These are phyloP conservation scores for Castanea mollissima DNA, from an alignment of 306 rosid genomes.

Conservation along the genomic window DNA sequence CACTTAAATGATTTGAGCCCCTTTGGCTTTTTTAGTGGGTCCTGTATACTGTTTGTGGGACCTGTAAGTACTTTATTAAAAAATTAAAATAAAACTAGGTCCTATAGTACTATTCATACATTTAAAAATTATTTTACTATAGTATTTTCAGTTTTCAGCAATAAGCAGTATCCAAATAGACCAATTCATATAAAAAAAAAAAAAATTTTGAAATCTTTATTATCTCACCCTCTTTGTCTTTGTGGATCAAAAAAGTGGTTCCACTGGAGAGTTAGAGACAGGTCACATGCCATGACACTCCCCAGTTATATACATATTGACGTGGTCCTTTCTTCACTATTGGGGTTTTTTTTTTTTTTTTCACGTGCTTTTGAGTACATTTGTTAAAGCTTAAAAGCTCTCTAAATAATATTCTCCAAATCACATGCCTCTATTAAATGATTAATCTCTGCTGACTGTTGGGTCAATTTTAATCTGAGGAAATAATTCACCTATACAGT, in stretches of 20 bases:
- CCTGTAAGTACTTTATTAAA: too few relatives aligned
- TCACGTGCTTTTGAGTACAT: not conserved
- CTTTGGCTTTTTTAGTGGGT: too few relatives aligned
- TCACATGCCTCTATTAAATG: not conserved
- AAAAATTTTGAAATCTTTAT: not conserved
- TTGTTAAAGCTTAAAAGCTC: not conserved
- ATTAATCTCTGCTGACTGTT: not conserved
- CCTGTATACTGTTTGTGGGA: too few relatives aligned
- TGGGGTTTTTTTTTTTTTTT: not conserved
- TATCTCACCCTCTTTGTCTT: not conserved
- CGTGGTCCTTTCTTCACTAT: not conserved
- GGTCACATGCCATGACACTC: constrained; percentile 20
- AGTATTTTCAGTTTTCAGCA: too few relatives aligned
- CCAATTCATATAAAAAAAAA: too few relatives aligned
- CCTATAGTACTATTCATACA: too few relatives aligned
- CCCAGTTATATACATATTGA: not conserved
- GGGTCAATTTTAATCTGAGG: not conserved
- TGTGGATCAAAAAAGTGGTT: not conserved
- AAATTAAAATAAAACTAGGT: too few relatives aligned
- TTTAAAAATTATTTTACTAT: too few relatives aligned
- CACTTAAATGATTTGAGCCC: too few relatives aligned
- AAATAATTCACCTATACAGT: not conserved
- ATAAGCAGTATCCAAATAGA: too few relatives aligned
- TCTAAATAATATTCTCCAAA: not conserved
- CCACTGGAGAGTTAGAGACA: constrained; percentile 23